Base-by-base conservation (phyloP, 805 yeast species). In the Priceomyces fermenticarens region DNA sequence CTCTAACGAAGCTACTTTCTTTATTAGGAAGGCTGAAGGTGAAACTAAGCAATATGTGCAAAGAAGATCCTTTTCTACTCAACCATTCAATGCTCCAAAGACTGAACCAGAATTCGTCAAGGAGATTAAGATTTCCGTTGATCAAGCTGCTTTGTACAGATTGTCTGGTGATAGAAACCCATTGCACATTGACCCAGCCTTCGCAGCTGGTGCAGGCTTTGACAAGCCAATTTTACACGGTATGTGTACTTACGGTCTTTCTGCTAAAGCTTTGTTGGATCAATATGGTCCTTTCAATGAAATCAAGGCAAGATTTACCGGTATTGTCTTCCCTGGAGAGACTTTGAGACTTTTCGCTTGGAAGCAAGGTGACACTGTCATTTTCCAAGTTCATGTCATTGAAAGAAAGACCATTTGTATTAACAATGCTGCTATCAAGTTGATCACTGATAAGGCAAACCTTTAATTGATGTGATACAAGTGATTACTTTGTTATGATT, bases 81-180 rank as follows among this genome's bases (percentile, higher is more conserved):
- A 77, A 12, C 68, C 72, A 17, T 87, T 86, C 63, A 64, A 54
- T 30, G 84, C 85, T 2, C 93, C 91, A 42, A 55, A 67, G 37
- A 62, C 75, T 16, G 61, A 62, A 17, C 93, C 97, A 5, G 95
- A 86, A 58, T 85, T 77, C 55, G 80, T 75, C 42, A 61, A 65
- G 35, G 77, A 73, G 32, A 75, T 79, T 53, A 65, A 74, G 49
- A 85, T 93, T 2, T 58, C 74, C 20, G 71, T 63, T 32, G 86
- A 89, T 61, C 88, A 82, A 62, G 97, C 97, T 35, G 88, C 96
- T 3, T 65, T 90, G 41, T 91, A 91, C 71, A 80, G 99, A 62
- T 72, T 91, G 46, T 83, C 91, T 46, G 98, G 97, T 40, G 99
- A 91, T 71, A 83, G 82, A 63, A 91, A 91, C 65, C 99, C 99